A percentile compares a stretch with the other conserved stretches of the same genome.
phyloP scores from a whole-genome alignment of 2,329 filamentous ascomycete species.

The Ophiosphaerella narmari region DNA sequence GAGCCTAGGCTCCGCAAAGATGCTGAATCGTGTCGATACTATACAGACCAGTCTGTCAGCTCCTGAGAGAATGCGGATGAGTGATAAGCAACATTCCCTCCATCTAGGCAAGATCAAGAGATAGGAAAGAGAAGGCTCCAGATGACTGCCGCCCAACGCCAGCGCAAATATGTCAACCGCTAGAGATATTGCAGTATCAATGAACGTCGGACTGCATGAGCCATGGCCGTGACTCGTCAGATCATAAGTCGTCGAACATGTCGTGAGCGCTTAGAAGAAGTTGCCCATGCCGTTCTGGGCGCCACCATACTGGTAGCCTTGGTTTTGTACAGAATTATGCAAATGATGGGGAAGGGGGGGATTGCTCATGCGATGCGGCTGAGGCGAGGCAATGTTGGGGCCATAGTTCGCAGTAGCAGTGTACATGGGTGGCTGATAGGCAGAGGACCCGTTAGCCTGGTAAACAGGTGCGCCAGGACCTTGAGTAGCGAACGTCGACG shows the following conservation, averaged over 20 bases:
- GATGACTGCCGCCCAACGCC: slow-evolving; percentile 27
- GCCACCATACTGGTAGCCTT: slow-evolving; percentile 48
- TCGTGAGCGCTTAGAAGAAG: slow-evolving; percentile 45
- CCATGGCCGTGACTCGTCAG: slow-evolving; percentile 54
- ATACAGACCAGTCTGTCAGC: slow-evolving; percentile 39
- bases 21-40: slow-evolving; percentile 40
- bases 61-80: slow-evolving; percentile 15
- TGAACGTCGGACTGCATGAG: slow-evolving; percentile 18
- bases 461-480: slow-evolving; percentile 7
- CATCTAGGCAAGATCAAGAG: slow-evolving; percentile 28
- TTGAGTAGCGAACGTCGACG: slow-evolving; percentile 23
- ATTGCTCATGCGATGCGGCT: slow-evolving; percentile 45
- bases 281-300: slow-evolving; percentile 49
- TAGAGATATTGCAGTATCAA: slow-evolving; percentile 25
- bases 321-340: slow-evolving; percentile 45
- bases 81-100: slow-evolving; percentile 20
- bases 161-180: slow-evolving; percentile 25
- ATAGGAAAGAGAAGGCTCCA: slow-evolving; percentile 33
- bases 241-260: slow-evolving; percentile 53
- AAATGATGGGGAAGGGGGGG: slow-evolving; percentile 42
- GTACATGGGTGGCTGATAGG: slow-evolving; percentile 38
- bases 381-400: slow-evolving; percentile 42
- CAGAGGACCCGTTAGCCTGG: slow-evolving; percentile 6
- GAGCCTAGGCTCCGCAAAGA: slow-evolving; percentile 38
- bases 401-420: slow-evolving; percentile 43